These are phyloP conservation scores for Endocalyx cinctus DNA, from an alignment of 2,329 filamentous ascomycete species.

Conservation along the genomic window DNA sequence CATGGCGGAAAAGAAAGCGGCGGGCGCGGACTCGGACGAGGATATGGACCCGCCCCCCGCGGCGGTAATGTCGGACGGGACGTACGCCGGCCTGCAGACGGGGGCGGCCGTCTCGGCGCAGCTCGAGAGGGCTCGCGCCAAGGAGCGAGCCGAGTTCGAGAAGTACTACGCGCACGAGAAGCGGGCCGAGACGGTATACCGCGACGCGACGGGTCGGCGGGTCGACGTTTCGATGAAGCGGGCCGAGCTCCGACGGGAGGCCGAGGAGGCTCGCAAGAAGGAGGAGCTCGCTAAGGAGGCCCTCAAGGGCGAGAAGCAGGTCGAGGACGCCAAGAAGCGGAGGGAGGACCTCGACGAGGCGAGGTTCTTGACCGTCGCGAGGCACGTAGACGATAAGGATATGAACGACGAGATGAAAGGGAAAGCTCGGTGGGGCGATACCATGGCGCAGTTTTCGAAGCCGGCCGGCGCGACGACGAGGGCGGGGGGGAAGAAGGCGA, in stretches of 20 bases:
- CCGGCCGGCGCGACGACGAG: slow-evolving; percentile 23
- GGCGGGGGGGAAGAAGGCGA: slow-evolving; percentile 21
- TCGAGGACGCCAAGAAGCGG: slow-evolving; percentile 58
- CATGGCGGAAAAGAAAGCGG: slow-evolving; percentile 52
- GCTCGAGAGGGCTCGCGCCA: slow-evolving; percentile 58
- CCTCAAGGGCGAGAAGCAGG: slow-evolving; percentile 81
- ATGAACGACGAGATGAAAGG: slow-evolving; percentile 81
- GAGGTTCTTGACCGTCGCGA: slow-evolving; percentile 73
- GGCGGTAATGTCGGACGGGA: slow-evolving; percentile 83
- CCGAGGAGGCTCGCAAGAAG: slow-evolving; percentile 65
- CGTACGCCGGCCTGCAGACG: slow-evolving; percentile 80
- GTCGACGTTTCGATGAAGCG: slow-evolving; percentile 90
- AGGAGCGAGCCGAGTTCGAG: slow-evolving; percentile 22
- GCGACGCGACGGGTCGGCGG: slow-evolving; percentile 89
- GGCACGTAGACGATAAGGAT: slow-evolving; percentile 77
- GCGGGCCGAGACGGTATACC: slow-evolving; percentile 82
- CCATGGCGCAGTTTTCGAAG: slow-evolving; percentile 75
- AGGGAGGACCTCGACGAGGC: slow-evolving; percentile 72
- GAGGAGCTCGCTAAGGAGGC: slow-evolving; percentile 66
- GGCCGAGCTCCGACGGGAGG: slow-evolving; percentile 70
- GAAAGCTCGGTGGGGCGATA: slow-evolving; percentile 84
- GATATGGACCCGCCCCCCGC: slow-evolving; percentile 28
- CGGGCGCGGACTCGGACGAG: slow-evolving; percentile 47
- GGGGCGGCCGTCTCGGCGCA: slow-evolving; percentile 72
- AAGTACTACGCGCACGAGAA: slow-evolving; percentile 49